A percentile compares a stretch with the other conserved stretches of the same genome.
phyloP scores from a whole-genome alignment of 768 basidiomycete genomes.

The Daedaleopsis sinensis region DNA sequence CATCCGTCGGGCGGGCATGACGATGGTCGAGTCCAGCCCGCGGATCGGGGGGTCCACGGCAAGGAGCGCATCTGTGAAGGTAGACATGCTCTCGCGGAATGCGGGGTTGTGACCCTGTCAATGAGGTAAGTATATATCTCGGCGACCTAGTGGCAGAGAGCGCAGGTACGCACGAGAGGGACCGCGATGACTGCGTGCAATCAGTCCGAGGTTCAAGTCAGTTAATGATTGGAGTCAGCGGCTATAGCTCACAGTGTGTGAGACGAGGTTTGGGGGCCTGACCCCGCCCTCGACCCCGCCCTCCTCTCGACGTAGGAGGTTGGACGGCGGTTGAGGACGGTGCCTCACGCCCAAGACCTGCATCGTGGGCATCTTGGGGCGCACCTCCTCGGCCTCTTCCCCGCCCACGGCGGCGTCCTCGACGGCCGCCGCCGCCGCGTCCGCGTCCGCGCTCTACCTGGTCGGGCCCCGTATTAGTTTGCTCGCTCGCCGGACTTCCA shows the following conservation, averaged over 20 bases:
- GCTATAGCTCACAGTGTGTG: slow-evolving; percentile 23
- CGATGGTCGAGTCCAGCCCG: slow-evolving; percentile 63
- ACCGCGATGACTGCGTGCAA: background rate
- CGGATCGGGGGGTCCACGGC: slow-evolving; percentile 33
- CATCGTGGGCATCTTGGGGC: slow-evolving; percentile 11
- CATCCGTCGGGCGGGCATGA: slow-evolving; percentile 58
- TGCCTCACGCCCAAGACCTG: background rate
- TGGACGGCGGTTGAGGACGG: background rate
- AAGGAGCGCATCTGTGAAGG: slow-evolving; percentile 36
- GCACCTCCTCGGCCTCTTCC: slow-evolving; percentile 3
- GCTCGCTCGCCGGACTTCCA: too few relatives aligned
- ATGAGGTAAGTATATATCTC: background rate
- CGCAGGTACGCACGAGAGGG: background rate
- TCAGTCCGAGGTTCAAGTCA: background rate
- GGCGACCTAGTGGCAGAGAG: background rate
- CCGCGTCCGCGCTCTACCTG: too few relatives aligned
- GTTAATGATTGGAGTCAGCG: background rate
- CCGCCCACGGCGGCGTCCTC: background rate
- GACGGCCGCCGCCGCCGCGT: too few relatives aligned
- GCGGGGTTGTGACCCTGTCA: slow-evolving; percentile 35
- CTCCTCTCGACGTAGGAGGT: background rate
- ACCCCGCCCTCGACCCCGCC: background rate
- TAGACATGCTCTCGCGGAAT: slow-evolving; percentile 29
- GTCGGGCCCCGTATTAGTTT: too few relatives aligned
- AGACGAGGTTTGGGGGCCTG: slow-evolving; percentile 11